Base-by-base conservation (phyloP, 148 eudicot species). In the Simmondsia chinensis region DNA sequence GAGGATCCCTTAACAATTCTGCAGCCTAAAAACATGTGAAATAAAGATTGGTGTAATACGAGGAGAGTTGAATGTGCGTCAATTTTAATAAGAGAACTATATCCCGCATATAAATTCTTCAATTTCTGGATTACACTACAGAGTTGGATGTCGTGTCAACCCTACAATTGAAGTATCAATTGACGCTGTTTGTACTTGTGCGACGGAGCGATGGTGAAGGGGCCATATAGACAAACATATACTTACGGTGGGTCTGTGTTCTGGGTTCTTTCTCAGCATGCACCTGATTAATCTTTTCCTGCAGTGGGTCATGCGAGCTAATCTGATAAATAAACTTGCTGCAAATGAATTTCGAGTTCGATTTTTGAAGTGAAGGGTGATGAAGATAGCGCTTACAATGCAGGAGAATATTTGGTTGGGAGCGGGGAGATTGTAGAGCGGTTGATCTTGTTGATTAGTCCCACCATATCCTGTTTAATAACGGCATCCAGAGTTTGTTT, bases 401-500 rank as follows among this genome's bases (percentile, higher is more conserved):
- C 27, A 9, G 80, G 61, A 25, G 85, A 67, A 56, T 78, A 78
- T 32, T 46, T 6, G 23, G 76, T 50, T 15, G 85, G 85, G 48
- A 78, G 85, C 7, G 85, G 85, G 40, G 80, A 74, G 38, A 78
- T 63, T 3, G 77, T 59, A 37, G 80, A 71, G 12, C 85, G 64
- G 60, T 74, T 70, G 30, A 78, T 74, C 59, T 65, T 78, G 71
- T 74, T 74, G n/a, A 78, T 58, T 20, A 78, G 66, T 12, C 47
- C 61, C 13, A 73, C 65, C 59, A 72, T 63, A 22, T 68, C 78
- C 78, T 72, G 70, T 43, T 55, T 43, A 7, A 41, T 33, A 48
- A 33, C 25, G 3, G 24, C 19, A 33, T 20, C 52, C 18, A 4
- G 34, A 48, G 12, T 5, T 41, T 47, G n/a, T n/a, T 32, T 10